Evolutionary conservation across 805 yeast genomes (phyloP).

Genomic region (Suhomyces vadensis): DNA sequence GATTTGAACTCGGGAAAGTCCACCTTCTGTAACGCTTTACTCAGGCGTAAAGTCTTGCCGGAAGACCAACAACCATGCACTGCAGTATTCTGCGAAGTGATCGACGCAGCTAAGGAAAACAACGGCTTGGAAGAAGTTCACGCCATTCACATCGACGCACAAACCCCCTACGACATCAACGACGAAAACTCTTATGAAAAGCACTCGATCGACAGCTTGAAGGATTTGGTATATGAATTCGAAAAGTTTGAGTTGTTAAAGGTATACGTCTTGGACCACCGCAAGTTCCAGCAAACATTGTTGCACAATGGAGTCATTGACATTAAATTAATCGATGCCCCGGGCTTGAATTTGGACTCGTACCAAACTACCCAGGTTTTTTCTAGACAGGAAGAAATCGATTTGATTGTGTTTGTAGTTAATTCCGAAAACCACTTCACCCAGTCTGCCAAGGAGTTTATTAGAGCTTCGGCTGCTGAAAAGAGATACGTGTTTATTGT

Average conservation of each 20-base stretch:
- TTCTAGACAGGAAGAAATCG: conserved; percentile 96
- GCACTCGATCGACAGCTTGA: conserved; percentile 55
- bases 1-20: conserved; percentile 97
- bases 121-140: conserved; percentile 85
- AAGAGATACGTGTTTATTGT: conserved; percentile 91
- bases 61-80: conserved; percentile 99
- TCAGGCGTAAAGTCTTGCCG: conserved; percentile 77
- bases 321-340: conserved; percentile 92
- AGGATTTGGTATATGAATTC: conserved; percentile 69
- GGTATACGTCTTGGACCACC: conserved; percentile 76
- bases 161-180: conserved; percentile 43
- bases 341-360: conserved; percentile 92
- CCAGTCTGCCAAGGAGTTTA: conserved; percentile 89
- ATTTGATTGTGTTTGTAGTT: conserved; percentile 92
- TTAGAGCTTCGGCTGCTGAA: conserved; percentile 85
- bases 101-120: conserved; percentile 74
- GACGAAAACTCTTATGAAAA: conserved; percentile 68
- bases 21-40: conserved; percentile 87
- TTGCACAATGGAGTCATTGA: conserved; percentile 89
- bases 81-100: conserved; percentile 90
- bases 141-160: conserved; percentile 66
- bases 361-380: conserved; percentile 93
- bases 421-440: conserved; percentile 97
- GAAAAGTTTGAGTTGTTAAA: conserved; percentile 73
- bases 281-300: conserved; percentile 67